Base-by-base conservation (phyloP, 1,139 yeast genomes). In the Debaryomyces nepalensis region DNA sequence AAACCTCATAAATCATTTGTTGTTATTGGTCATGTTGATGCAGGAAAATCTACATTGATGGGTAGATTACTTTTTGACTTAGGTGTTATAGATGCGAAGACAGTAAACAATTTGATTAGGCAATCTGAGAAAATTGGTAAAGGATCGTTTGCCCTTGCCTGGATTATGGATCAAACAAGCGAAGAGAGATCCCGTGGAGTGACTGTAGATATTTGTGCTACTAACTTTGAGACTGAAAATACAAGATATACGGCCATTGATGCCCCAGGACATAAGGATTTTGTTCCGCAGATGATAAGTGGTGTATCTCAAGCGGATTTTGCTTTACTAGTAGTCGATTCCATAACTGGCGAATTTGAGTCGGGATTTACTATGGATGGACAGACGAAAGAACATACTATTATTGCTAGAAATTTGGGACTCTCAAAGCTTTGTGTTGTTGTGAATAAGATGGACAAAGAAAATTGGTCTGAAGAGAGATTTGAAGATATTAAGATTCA, bases 1-100 rank as follows among this genome's bases (percentile, higher is more conserved):
- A 86, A 85, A 54, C 89, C 91, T 3, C 82, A 79, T 48, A 70
- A 84, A 42, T 82, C 91, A 14, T 86, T 88, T 61, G 96, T 89
- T 21, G 95, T 89, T 3, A 82, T 87, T 48, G 99, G 99, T 3
- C 99, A 95, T 66, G 98, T 95, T 14, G 99, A 95, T 67, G 96
- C 98, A 0, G 99, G 99, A 8, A 95, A 95, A 61, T 89, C 97
- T 2, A 95, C 99, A 0, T 70, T 95, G 26, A 86, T 95, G 81
- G 99, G 99, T 6, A 73, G 99, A 44, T 64, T 95, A 33, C 63
- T 95, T 33, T 84, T 84, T 46, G 98, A 93, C 55, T 69, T 82
- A 16, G 91, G 95, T 4, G 85, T 87, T 2, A 87, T 95, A 4
- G 93, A 88, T 54, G 79, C 84, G 37, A 81, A 83, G 44, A 81